Base-by-base conservation (phyloP, 225 moss, liverwort and hornwort species). In the Polytrichum formosum region DNA sequence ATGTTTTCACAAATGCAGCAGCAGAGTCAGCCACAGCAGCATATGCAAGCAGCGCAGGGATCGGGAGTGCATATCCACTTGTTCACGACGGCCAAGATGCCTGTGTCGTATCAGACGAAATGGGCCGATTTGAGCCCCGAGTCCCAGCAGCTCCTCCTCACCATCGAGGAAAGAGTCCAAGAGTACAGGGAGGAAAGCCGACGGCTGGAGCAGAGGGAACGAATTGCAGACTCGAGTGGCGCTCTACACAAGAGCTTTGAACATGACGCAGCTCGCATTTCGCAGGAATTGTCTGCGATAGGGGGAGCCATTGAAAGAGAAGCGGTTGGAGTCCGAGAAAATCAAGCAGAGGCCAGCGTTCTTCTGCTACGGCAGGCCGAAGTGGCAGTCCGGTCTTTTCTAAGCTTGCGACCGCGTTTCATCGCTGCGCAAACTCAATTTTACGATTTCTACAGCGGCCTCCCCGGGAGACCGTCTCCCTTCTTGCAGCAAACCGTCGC, bases 131-230 rank as follows among this genome's bases (percentile, higher is more conserved):
- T 94, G 27, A 89, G 92, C 74, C 92, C 94, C 25, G 98, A 92
- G 69, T 88, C 98, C 37, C 94, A 99, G 72, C 87, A 85, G 67
- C 81, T 94, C 58, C 82, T 99, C 9, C 94, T 94, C 37, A 79
- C 83, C 22, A 85, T 99, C 55, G 98, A 94, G 98, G 98, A 92
- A 66, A 88, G 92, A 77, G 84, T 99, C 58, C 78, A 83, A 74
- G 94, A 85, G 83, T 93, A 88, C 68, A 82, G 92, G 66, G 98
- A 99, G 62, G 98, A 99, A 77, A 99, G 98, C 79, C 85, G 94
- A 66, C 86, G 92, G 64, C 69, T 99, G 73, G 98, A 99, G 74
- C 92, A 92, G 69, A 90, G 98, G 60, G 88, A 92, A 62, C 91
- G 92, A 19, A 73, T 86, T 18, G 84, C 90, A 61, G 92, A 94